Evolutionary conservation across 305 asterid genomes (phyloP).

Genomic region (Fraxinus ornus): DNA sequence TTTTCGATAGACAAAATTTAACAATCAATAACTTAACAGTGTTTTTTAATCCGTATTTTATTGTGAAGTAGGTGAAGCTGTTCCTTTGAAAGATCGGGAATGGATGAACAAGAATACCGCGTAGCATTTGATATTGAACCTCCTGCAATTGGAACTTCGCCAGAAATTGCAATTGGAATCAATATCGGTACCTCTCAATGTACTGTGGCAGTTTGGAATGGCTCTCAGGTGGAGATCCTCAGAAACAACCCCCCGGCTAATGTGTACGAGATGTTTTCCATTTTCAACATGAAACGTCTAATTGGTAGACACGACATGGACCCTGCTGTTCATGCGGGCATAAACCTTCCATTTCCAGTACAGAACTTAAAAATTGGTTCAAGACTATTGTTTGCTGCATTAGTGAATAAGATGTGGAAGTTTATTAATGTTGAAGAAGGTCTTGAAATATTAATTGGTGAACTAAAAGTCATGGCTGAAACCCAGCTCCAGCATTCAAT

Average conservation of each 20-base stretch:
- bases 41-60: not conserved
- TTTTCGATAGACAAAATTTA: not conserved
- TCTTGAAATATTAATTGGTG: conserved; percentile 70
- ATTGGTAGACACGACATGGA: conserved; percentile 83
- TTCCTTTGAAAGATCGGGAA: conserved; percentile 24
- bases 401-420: conserved; percentile 77
- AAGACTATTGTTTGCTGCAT: conserved; percentile 75
- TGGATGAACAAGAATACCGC: conserved; percentile 80
- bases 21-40: not conserved
- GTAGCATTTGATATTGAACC: conserved; percentile 82
- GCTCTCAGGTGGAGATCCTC: conserved; percentile 64
- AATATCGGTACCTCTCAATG: conserved; percentile 91
- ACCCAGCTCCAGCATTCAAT: conserved; percentile 56
- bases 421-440: conserved; percentile 89
- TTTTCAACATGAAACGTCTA: conserved; percentile 77
- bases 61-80: not conserved
- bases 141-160: not conserved
- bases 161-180: conserved; percentile 72
- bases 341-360: conserved; percentile 76
- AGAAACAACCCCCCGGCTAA: conserved; percentile 61
- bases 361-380: conserved; percentile 72
- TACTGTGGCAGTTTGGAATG: conserved; percentile 78
- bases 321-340: conserved; percentile 68
- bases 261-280: conserved; percentile 65
- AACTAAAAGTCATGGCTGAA: conserved; percentile 70